A percentile compares a stretch with the other conserved stretches of the same genome.
phyloP scores from a whole-genome alignment of 2,329 filamentous ascomycete species.

The Penicillium sp. region DNA sequence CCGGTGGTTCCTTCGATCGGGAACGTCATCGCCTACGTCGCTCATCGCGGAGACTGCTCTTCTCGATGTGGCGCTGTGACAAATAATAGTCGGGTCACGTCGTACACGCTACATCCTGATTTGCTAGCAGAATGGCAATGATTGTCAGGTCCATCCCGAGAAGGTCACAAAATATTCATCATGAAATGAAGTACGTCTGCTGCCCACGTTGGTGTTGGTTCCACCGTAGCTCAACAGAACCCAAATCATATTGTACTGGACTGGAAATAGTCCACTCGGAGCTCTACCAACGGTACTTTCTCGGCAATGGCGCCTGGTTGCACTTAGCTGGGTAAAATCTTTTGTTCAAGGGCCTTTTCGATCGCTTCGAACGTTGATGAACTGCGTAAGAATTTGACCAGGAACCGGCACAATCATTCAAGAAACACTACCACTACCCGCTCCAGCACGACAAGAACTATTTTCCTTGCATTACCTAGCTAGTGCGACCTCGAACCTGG shows the following conservation, averaged over 20 bases:
- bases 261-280: background rate
- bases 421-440: background rate
- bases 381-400: background rate
- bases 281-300: background rate
- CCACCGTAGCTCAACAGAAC: conserved; percentile 10
- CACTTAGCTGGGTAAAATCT: background rate
- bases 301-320: background rate
- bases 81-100: conserved; percentile 22
- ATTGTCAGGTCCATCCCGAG: conserved; percentile 15
- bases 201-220: conserved; percentile 4
- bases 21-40: conserved; percentile 2
- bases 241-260: background rate
- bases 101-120: background rate
- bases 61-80: conserved; percentile 16
- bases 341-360: background rate
- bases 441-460: background rate
- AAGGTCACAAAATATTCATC: background rate
- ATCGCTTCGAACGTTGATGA: background rate
- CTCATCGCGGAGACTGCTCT: background rate
- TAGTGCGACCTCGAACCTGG: conserved; percentile 2
- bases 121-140: conserved; percentile 18
- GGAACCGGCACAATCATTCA: background rate
- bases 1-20: conserved; percentile 19
- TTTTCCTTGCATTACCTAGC: conserved; percentile 14
- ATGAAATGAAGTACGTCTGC: background rate